Percentiles rank a stretch among this genome's conserved stretches.
Conservation (phyloP, 169 alveolate genomes). For the Cyclospora cayetanensis region DNA sequence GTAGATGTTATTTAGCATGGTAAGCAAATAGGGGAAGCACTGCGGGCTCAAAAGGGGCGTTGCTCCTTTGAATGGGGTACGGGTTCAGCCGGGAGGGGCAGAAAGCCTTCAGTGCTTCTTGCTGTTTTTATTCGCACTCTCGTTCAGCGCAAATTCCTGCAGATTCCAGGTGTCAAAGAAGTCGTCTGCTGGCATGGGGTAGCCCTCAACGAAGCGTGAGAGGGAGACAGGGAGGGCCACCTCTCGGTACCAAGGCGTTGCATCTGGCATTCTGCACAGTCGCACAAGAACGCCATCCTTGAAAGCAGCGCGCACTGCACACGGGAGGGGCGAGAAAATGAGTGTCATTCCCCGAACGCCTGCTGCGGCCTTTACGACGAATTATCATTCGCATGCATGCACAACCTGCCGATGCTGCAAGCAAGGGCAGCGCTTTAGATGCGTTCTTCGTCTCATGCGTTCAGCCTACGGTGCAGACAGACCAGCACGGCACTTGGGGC, state of each 20-base stretch:
- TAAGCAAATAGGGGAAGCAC: too few relatives aligned
- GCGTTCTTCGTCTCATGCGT: too few relatives aligned
- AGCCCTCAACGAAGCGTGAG: conserved; percentile 41
- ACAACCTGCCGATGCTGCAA: not conserved
- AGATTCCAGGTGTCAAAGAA: conserved; percentile 41
- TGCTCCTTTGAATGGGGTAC: not conserved
- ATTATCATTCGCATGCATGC: not conserved
- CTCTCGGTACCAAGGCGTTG: conserved; percentile 42
- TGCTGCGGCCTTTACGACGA: too few relatives aligned
- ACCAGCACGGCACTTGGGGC: not conserved
- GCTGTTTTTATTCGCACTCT: not conserved
- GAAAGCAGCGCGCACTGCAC: too few relatives aligned
- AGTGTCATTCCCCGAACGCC: too few relatives aligned
- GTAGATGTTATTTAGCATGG: too few relatives aligned
- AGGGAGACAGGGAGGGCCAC: conserved; percentile 49
- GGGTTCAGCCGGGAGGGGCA: too few relatives aligned
- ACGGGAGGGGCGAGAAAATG: too few relatives aligned
- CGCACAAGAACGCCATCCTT: not conserved
- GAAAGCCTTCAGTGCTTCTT: not conserved
- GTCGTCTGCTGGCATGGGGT: conserved; percentile 42
- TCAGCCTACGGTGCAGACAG: too few relatives aligned
- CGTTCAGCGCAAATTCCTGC: conserved; percentile 26
- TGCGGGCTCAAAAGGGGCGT: too few relatives aligned
- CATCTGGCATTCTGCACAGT: conserved; percentile 57
- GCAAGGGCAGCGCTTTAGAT: not conserved